Percentiles rank a stretch among this genome's conserved stretches.
These are phyloP conservation scores for Nakazawaea molendinolei DNA, from an alignment of 805 yeast genomes.

Conservation along the genomic window DNA sequence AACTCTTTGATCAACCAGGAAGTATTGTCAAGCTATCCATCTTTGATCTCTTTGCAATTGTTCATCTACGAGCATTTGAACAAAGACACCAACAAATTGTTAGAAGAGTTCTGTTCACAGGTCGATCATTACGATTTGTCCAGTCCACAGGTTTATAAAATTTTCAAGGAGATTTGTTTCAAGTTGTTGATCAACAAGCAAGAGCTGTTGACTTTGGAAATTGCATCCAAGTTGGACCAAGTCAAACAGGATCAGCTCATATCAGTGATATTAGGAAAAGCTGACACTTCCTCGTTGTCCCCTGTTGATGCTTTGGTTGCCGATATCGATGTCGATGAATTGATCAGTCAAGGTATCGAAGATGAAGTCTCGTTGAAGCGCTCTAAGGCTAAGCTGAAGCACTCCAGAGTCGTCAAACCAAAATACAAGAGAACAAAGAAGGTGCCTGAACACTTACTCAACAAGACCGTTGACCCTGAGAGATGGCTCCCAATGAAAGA, in stretches of 20 bases:
- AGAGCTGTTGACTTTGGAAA: constrained; percentile 19
- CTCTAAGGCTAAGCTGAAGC: constrained; percentile 20
- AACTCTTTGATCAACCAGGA: constrained; percentile 23
- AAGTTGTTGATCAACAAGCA: constrained; percentile 30
- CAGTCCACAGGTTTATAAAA: constrained; percentile 18
- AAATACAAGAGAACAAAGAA: constrained; percentile 23
- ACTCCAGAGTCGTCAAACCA: constrained; percentile 24
- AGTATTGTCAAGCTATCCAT: constrained; percentile 28
- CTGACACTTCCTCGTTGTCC: constrained; percentile 10
- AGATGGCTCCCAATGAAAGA: constrained; percentile 91
- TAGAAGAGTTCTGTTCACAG: constrained; percentile 15
- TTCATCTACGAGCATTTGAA: constrained; percentile 42
- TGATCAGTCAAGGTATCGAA: constrained; percentile 23
- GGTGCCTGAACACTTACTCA: constrained; percentile 35
- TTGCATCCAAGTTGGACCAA: constrained; percentile 20
- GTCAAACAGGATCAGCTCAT: constrained; percentile 16
- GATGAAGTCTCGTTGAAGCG: constrained; percentile 18
- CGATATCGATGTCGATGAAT: constrained; percentile 24
- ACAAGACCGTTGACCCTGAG: constrained; percentile 50
- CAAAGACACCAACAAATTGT: constrained; percentile 25
- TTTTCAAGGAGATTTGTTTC: constrained; percentile 27
- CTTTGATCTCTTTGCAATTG: constrained; percentile 42
- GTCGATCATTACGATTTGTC: constrained; percentile 10
- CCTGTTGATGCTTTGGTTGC: constrained; percentile 21
- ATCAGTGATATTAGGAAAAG: constrained; percentile 16